phyloP scores from a whole-genome alignment of 1,284 basidiomycete species.

The Irpex lacteus region DNA sequence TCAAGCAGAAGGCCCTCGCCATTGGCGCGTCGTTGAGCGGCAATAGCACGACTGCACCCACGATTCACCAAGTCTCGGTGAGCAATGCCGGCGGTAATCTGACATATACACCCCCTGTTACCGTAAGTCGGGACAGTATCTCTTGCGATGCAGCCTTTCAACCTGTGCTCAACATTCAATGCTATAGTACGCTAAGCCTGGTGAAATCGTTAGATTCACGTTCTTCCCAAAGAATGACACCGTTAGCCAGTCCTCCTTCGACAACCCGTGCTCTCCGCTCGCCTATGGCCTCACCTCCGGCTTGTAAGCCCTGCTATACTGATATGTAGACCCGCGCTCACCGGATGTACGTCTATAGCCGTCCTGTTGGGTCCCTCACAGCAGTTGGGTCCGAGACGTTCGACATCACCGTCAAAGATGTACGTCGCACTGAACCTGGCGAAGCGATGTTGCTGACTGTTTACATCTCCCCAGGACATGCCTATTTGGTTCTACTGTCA shows the following conservation, averaged over 20 bases:
- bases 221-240: constrained; percentile 52
- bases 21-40: constrained; percentile 27
- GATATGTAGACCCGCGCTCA: background rate
- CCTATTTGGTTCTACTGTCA: constrained; percentile 12
- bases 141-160: no score
- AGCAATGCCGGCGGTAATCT: constrained; percentile 41
- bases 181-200: constrained; percentile 26
- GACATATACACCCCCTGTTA: constrained; percentile 17
- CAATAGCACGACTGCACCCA: constrained; percentile 22
- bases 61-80: constrained; percentile 38
- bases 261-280: constrained; percentile 41
- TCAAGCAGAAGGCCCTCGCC: constrained; percentile 9
- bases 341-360: constrained; percentile 27
- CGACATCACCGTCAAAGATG: constrained; percentile 45
- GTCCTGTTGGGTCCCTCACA: constrained; percentile 38
- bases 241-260: constrained; percentile 50
- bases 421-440: constrained; percentile 23
- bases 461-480: background rate
- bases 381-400: constrained; percentile 44
- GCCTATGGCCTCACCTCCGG: constrained; percentile 49
- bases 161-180: no score
- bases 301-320: constrained; percentile 36
- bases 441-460: background rate
- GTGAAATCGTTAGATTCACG: constrained; percentile 49
- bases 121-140: background rate